Base-by-base conservation (phyloP, 805 yeast genomes). In the Saccharomyces cerevisiae region DNA sequence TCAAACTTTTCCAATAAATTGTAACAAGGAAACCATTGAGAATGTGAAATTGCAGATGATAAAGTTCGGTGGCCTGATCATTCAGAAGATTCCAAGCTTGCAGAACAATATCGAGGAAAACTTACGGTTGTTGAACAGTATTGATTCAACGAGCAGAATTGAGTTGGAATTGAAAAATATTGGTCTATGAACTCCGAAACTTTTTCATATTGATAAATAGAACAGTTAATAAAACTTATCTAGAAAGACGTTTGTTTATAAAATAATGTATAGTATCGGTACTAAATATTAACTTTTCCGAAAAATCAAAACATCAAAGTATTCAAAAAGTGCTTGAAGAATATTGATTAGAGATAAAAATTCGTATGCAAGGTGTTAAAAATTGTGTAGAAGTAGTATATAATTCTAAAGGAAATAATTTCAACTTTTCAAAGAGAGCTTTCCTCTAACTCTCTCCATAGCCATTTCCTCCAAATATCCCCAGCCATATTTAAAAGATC, bases 401-500 rank as follows among this genome's bases (percentile, higher is more conserved):
- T 36, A 36, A 17, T 36, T 2, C 17, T 8, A 36, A 17, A 8
- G n/a, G 4, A 50, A 31, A 6, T 3, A 29, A 17, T 22, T 24
- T 49, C 48, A n/a, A 48, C n/a, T 10, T 61, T 61, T 50, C 52
- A 53, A 17, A 53, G 50, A 3, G 61, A 59, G 50, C 59, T 63
- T 43, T 81, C 85, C 61, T 78, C 74, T 60, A 79, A 72, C 65
- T 82, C 87, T 54, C 74, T 70, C 76, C 82, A 87, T 43, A 87
- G 71, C 88, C 92, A 87, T 62, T 83, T 85, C 59, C 96, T 76
- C 96, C 96, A 89, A 47, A 87, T 74, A 63, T 89, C 96, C 31
- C 96, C 96, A 2, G 95, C 91, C 66, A 85, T 91, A 53, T 74
- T 72, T 47, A 88, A 76, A 29, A 89, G 77, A 59, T 84, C 85